These are phyloP conservation scores for Vanrija humicola DNA, from an alignment of 1,284 basidiomycete species.

Conservation along the genomic window DNA sequence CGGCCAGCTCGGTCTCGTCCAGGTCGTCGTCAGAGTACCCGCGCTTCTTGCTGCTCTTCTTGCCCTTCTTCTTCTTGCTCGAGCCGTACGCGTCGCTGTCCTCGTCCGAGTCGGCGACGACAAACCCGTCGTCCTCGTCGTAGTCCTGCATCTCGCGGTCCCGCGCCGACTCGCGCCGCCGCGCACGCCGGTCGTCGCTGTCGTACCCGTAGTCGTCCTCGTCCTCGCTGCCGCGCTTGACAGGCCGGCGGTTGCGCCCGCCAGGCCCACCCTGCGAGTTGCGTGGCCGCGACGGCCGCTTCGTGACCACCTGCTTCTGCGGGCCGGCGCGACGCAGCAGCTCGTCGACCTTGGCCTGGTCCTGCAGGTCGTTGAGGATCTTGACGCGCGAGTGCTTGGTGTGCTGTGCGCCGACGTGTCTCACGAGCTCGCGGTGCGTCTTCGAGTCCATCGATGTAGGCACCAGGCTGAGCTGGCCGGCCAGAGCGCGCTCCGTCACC, in stretches of 20 bases:
- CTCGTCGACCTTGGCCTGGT: constrained; percentile 25
- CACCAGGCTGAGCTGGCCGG: constrained; percentile 38
- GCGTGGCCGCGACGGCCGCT: not conserved
- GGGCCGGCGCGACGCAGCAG: constrained; percentile 25
- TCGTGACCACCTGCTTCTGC: constrained; percentile 13
- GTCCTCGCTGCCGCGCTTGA: constrained; percentile 15
- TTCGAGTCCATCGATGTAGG: constrained; percentile 41
- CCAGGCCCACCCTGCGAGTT: constrained; percentile 6
- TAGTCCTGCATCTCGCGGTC: constrained; percentile 21
- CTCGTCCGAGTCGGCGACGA: constrained; percentile 40
- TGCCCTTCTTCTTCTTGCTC: constrained; percentile 15
- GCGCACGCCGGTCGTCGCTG: constrained; percentile 3
- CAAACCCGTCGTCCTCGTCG: constrained; percentile 47
- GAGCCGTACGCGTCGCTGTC: constrained; percentile 24
- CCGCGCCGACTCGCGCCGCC: constrained; percentile 3
- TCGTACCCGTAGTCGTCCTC: not conserved
- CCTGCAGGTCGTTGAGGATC: constrained; percentile 37
- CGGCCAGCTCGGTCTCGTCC: constrained; percentile 39
- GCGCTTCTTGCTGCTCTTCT: constrained; percentile 8
- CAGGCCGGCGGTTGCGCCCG: not conserved
- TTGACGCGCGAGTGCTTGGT: constrained; percentile 43
- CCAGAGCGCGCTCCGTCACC: constrained; percentile 38
- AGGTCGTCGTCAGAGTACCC: constrained; percentile 22
- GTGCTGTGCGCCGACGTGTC: constrained; percentile 43
- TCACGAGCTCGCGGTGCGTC: constrained; percentile 44